These are phyloP conservation scores for Trichosanthes truncata DNA, from an alignment of 306 rosid species.

Conservation along the genomic window DNA sequence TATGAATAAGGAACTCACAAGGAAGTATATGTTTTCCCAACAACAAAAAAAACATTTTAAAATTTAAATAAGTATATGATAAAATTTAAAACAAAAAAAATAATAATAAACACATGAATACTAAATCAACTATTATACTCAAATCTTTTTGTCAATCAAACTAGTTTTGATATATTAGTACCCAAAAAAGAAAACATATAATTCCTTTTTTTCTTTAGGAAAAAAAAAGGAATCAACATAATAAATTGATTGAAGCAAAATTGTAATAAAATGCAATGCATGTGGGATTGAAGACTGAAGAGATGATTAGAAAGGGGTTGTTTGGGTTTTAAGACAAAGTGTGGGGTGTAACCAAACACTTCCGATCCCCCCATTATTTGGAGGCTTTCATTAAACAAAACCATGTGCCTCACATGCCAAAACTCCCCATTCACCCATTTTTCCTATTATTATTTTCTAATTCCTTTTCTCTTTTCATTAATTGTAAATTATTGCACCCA, in stretches of 20 bases:
- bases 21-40: no score
- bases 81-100: no score
- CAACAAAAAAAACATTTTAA: no score
- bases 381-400: neutral
- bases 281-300: neutral
- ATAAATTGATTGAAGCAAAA: neutral
- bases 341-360: neutral
- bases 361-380: neutral
- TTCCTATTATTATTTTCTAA: neutral
- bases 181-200: neutral
- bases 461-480: neutral
- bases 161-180: no score
- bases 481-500: neutral
- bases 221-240: neutral
- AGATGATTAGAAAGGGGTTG: conserved; percentile 2
- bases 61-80: no score
- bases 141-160: neutral
- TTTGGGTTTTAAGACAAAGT: neutral
- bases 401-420: conserved; percentile 11
- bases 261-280: neutral
- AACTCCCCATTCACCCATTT: neutral
- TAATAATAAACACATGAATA: no score
- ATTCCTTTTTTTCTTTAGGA: no score
- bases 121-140: no score
- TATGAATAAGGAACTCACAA: no score